These are phyloP conservation scores for Monilinia vaccinii-corymbosi DNA, from an alignment of 2,329 filamentous ascomycete species.

Conservation along the genomic window DNA sequence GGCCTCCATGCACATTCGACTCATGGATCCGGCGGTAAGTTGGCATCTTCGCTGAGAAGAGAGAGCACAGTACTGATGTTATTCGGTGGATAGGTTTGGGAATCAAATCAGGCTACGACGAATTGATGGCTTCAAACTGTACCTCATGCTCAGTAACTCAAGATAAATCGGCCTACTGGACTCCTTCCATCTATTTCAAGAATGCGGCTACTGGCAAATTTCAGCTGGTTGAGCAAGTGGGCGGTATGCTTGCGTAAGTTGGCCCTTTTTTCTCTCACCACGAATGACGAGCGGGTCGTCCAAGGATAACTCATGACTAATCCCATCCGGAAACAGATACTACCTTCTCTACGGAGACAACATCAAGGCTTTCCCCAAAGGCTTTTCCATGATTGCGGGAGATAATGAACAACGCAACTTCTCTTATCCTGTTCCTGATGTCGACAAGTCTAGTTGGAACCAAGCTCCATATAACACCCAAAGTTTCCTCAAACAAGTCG, in stretches of 20 bases:
- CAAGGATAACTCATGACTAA: neutral
- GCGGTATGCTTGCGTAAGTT: slow-evolving; percentile 78
- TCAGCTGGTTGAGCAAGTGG: slow-evolving; percentile 62
- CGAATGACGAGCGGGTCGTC: too few species aligned
- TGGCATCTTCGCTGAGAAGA: slow-evolving; percentile 6
- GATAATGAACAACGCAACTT: slow-evolving; percentile 60
- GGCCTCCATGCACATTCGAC: slow-evolving; percentile 65
- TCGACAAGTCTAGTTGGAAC: slow-evolving; percentile 62
- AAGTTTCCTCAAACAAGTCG: slow-evolving; percentile 63
- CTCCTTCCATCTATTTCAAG: slow-evolving; percentile 46
- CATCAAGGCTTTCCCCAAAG: slow-evolving; percentile 63
- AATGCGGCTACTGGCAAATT: slow-evolving; percentile 32
- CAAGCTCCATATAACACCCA: slow-evolving; percentile 49
- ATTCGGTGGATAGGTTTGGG: slow-evolving; percentile 48
- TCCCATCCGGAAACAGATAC: slow-evolving; percentile 59
- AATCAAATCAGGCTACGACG: slow-evolving; percentile 44
- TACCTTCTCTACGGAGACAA: slow-evolving; percentile 63
- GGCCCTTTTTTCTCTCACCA: neutral
- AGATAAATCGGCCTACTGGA: slow-evolving; percentile 62
- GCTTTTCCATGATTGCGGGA: slow-evolving; percentile 78
- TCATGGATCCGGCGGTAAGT: slow-evolving; percentile 67
- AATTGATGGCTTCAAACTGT: slow-evolving; percentile 52
- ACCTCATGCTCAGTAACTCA: slow-evolving; percentile 54
- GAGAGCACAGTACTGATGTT: slow-evolving; percentile 8
- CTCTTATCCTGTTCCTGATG: slow-evolving; percentile 55